Base-by-base conservation (phyloP, 2,329 filamentous ascomycete species). In the Ploettnerulaceae sp. region DNA sequence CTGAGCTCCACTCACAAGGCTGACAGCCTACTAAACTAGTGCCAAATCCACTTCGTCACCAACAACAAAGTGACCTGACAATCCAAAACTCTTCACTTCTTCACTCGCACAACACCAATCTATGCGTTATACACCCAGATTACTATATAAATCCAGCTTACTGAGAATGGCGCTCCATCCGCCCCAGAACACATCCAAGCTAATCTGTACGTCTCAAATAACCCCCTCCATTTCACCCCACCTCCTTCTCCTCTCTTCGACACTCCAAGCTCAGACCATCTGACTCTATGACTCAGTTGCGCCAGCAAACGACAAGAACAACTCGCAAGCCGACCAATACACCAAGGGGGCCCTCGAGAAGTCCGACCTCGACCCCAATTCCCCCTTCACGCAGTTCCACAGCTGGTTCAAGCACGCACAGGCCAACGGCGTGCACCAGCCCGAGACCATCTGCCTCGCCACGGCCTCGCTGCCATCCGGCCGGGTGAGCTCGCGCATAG, bases 361-460 rank as follows among this genome's bases (percentile, higher is more conserved):
- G 36, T 59, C 66, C 1, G 76, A 88, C 61, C 79, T 94, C 14
- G 67, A 78, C 58, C 61, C 73, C 1, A 76, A 76, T 9, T 51
- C 45, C 45, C 93, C 93, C 0, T 79, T 91, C 48, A 72, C 74
- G 24, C 93, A 97, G 71, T 98, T 97, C 73, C 79, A 95, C 71
- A 67, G 70, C 52, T 98, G 93, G 93, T 98, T 95, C 75, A 74
- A 77, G 9, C 75, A 82, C 50, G 87, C 90, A 0, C 79, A 84
- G 53, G 62, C 39, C 6, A 51, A 53, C n/a, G 44, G 35, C 20
- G 77, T 89, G 36, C 71, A 81, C 35, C 86, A 94, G 57, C 90
- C 91, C 1, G 93, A 98, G 68, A 87, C 93, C 1, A 89, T 89
- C 61, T 89, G 84, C 1, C 74, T 98, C 1, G 85, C 89, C 3